Evolutionary conservation across 2,329 filamentous ascomycete genomes (phyloP).

Genomic region (Xylaria hypoxylon): DNA sequence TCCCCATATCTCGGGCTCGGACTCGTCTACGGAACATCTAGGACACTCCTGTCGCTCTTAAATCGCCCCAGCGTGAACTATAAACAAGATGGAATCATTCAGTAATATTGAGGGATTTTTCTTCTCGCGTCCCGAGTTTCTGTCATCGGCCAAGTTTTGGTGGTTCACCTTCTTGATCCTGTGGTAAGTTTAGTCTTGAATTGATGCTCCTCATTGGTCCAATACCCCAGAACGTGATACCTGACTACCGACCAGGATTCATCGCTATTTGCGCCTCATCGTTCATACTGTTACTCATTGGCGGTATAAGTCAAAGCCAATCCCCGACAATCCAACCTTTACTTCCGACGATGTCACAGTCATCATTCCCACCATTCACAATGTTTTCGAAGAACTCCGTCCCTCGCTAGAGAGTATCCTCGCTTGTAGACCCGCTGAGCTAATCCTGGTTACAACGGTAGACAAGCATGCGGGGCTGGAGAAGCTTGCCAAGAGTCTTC

Average conservation of each 20-base stretch:
- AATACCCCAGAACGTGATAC: conserved; percentile 33
- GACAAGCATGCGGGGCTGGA: conserved; percentile 78
- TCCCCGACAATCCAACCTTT: conserved; percentile 83
- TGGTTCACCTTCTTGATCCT: conserved; percentile 57
- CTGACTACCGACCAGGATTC: conserved; percentile 68
- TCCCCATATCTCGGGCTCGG: conserved; percentile 1
- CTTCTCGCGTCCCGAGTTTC: conserved; percentile 52
- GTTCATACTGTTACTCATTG: conserved; percentile 89
- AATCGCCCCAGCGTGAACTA: neutral
- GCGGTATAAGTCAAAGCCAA: conserved; percentile 85
- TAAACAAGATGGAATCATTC: conserved; percentile 42
- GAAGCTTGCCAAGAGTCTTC: conserved; percentile 72
- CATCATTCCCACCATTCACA: conserved; percentile 92
- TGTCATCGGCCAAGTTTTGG: conserved; percentile 62
- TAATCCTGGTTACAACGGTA: conserved; percentile 89
- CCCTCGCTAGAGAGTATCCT: conserved; percentile 84
- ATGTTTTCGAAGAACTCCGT: conserved; percentile 83
- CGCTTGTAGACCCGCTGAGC: conserved; percentile 73
- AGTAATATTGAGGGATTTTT: conserved; percentile 34
- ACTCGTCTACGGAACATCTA: neutral
- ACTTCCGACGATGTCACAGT: conserved; percentile 89
- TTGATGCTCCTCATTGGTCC: conserved; percentile 40
- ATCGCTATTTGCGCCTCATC: conserved; percentile 87
- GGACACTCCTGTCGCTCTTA: neutral
- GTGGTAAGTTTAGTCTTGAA: conserved; percentile 57